Base-by-base conservation (phyloP, 805 yeast genomes). In the Kurtzmaniella cleridarum region DNA sequence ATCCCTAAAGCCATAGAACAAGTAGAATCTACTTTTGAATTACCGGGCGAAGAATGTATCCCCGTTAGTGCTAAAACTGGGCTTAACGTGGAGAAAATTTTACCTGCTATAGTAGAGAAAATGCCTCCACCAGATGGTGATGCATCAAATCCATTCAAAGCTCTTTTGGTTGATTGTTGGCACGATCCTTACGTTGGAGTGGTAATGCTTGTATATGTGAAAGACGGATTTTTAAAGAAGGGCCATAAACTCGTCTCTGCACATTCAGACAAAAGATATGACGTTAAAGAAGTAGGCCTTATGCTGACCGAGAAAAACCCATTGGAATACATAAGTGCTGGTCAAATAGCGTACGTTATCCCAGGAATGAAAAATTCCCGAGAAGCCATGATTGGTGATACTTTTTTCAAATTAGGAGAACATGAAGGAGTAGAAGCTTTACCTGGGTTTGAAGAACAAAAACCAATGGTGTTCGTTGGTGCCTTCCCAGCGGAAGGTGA, bases 401-500 rank as follows among this genome's bases (percentile, higher is more conserved):
- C 98, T 0, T 74, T 88, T 46, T 77, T 78, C 73, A 78, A 75
- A 41, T 64, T 67, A 10, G 84, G 83, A 3, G 72, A 70, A 27
- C 72, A 70, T 30, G 62, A 59, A 35, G 69, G 67, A 1, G 79
- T 84, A 2, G 86, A 81, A 45, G 82, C 96, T 1, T 69, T 91
- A 18, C 96, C 95, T 1, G 98, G 98, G 1, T 93, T 91, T 59
- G 97, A 90, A 60, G 96, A 88, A 51, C 90, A 95, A 1, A 90
- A 93, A 59, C 96, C 98, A 1, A 93, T 93, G 98, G 98, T 91
- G 7, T 93, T 91, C 58, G 95, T 91, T 35, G 98, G 98, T 11
- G 98, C 98, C 0, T 91, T 88, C 51, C 98, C 98, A 0, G 93
- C 96, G 0, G 96, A 91, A 53, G 96, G 96, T 3, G 75, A 83